Base-by-base conservation (phyloP, 805 yeast genomes). In the Schwanniomyces polymorphus region DNA sequence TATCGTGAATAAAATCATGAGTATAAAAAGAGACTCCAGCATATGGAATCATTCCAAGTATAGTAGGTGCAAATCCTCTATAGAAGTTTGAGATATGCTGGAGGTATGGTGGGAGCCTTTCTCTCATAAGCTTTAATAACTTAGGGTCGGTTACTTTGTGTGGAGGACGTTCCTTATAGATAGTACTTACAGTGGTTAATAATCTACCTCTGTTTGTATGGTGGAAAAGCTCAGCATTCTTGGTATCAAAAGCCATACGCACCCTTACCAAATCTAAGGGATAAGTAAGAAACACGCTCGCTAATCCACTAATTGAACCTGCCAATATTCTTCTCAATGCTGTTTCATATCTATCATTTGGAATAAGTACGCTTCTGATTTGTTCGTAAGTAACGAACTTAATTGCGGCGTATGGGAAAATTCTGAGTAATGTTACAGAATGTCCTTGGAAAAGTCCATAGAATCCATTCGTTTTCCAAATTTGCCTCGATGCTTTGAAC, bases 21-120 rank as follows among this genome's bases (percentile, higher is more conserved):
- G 97, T 88, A 69, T 91, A 88, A 60, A 94, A 94, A 3, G 97
- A 88, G 3, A 92, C 97, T 9, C 99, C 99, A 1, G 99, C 99
- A 63, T 94, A 94, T 1, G 99, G 99, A 18, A 94, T 76, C 96
- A 94, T 91, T 9, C 99, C 99, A 35, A 91, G 58, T 39, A 94
- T 84, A 0, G 99, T 94, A 16, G 99, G 97, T 7, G 87, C 80
- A 66, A 92, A 94, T 2, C 99, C 99, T 48, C 97, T 77, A 68
- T 92, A 94, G 65, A 91, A 94, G 69, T 91, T 92, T 44, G 80
- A 68, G 10, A 80, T 47, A 5, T 78, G 65, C 7, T 68, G 58
- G 3, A 71, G 41, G 12, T 55, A 44, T 49, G 54, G 52, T 39
- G 81, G 68, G 43, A 61, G 58, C 45, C 61, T 54, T 51, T 57